Conservation (phyloP, 1,284 basidiomycete genomes). For the Marasmius tenuissimus region DNA sequence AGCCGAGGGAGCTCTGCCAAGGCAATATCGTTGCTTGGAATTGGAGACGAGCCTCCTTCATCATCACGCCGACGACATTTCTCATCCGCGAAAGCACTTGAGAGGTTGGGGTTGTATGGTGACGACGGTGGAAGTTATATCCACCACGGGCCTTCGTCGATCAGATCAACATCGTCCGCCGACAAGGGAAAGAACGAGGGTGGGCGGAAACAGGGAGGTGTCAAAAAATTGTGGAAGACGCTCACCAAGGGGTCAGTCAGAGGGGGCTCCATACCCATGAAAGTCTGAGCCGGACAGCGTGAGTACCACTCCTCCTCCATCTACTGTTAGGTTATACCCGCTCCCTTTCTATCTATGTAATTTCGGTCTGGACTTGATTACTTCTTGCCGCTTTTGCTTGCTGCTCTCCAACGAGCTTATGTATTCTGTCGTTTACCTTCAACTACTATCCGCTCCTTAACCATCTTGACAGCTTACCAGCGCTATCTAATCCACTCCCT, state of each 20-base stretch:
- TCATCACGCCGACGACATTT: not conserved
- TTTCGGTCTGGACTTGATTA: no score
- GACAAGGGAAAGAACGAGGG: not conserved
- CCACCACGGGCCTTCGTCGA: not conserved
- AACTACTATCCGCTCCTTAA: no score
- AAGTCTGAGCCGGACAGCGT: no score
- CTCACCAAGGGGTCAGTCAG: not conserved
- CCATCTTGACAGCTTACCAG: no score
- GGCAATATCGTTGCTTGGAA: not conserved
- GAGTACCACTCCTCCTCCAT: no score
- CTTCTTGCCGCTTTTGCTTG: no score
- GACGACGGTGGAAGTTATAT: not conserved
- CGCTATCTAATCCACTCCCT: no score
- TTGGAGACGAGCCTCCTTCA: not conserved
- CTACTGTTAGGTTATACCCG: no score
- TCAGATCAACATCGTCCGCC: not conserved
- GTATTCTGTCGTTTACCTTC: no score
- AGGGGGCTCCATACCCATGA: no score
- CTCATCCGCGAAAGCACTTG: not conserved
- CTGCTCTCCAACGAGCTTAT: no score
- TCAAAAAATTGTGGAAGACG: constrained; percentile 1
- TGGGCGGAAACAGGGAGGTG: not conserved
- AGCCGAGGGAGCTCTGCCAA: not conserved
- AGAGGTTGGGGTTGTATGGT: not conserved
- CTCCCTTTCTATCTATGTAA: no score